Evolutionary conservation across 129 eudicot genomes (phyloP).

Genomic region (Centrapalus pauciflorus): DNA sequence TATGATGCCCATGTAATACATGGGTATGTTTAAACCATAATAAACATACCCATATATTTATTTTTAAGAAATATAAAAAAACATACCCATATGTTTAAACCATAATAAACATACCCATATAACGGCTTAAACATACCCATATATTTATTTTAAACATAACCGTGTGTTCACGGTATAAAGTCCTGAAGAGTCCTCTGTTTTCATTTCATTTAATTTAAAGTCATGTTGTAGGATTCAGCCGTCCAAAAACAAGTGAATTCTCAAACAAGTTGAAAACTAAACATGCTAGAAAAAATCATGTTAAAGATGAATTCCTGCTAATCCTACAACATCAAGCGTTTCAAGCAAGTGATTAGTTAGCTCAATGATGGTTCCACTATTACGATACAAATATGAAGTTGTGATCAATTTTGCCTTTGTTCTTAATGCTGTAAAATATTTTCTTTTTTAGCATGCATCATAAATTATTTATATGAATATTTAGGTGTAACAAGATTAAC

Average conservation of each 20-base stretch:
- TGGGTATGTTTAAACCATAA: too few species aligned
- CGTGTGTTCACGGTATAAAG: too few species aligned
- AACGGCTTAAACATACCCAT: too few species aligned
- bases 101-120: too few species aligned
- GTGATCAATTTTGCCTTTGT: background rate
- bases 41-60: too few species aligned
- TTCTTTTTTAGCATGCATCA: too few species aligned
- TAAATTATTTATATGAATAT: too few species aligned
- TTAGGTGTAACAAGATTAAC: background rate
- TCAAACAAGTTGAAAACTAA: background rate
- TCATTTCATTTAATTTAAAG: background rate
- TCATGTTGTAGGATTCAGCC: conserved; percentile 1
- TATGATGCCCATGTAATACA: too few species aligned
- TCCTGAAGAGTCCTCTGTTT: too few species aligned
- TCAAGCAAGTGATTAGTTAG: conserved; percentile 26
- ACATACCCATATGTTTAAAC: too few species aligned
- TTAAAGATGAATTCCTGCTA: conserved; percentile 6
- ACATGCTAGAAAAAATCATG: conserved; percentile 27
- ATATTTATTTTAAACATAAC: too few species aligned
- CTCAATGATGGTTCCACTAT: background rate
- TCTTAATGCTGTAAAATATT: background rate
- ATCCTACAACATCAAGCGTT: conserved; percentile 20
- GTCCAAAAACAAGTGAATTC: background rate
- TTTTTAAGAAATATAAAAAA: too few species aligned
- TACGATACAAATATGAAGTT: background rate